Evolutionary conservation across 345 rosid genomes (phyloP).

Genomic region (Citrus hindsii): DNA sequence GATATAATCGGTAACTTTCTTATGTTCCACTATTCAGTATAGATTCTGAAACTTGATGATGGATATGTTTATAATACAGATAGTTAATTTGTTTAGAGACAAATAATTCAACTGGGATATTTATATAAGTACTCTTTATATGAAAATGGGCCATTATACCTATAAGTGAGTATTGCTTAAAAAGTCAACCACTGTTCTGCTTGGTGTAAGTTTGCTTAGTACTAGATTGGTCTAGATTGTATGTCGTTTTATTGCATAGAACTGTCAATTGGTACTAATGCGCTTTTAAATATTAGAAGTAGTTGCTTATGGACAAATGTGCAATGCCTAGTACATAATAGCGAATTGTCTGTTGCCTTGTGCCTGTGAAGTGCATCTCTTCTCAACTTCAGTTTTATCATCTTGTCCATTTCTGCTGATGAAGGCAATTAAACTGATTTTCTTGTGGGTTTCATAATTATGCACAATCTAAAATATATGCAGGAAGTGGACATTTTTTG

Average conservation of each 20-base stretch:
- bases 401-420: neutral
- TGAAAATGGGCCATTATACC: neutral
- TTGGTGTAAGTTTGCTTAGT: neutral
- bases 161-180: neutral
- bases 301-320: neutral
- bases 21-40: neutral
- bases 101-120: neutral
- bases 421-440: neutral
- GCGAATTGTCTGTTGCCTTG: neutral
- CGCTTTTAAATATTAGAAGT: neutral
- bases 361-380: neutral
- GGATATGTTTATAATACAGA: neutral
- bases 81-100: neutral
- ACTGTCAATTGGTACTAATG: neutral
- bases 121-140: no score
- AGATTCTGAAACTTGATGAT: neutral
- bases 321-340: neutral
- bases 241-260: neutral
- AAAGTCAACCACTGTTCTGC: neutral
- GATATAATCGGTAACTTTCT: constrained; percentile 56
- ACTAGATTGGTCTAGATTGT: neutral
- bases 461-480: neutral
- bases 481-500: neutral
- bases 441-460: neutral
- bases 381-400: neutral